Evolutionary conservation across 2,329 filamentous ascomycete species (phyloP).

Genomic region (Phialocephala sp.): DNA sequence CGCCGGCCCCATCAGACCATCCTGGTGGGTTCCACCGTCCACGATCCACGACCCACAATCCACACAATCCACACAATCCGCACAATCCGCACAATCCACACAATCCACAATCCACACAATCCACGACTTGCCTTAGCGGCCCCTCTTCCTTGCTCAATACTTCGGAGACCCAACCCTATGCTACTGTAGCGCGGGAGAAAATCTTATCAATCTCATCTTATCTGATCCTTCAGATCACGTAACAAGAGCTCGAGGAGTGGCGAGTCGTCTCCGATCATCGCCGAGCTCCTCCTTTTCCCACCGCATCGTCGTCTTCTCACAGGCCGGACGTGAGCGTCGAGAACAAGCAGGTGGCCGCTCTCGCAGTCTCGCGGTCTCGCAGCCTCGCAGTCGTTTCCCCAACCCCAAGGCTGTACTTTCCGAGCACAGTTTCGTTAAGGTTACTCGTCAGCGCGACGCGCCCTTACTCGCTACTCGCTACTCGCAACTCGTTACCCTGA

Average conservation of each 20-base stretch:
- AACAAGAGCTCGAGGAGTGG: neutral
- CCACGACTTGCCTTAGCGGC: neutral
- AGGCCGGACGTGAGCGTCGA: neutral
- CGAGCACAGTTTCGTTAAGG: too few relatives aligned
- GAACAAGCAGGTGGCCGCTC: neutral
- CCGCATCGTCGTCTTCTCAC: neutral
- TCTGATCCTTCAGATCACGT: constrained; percentile 11
- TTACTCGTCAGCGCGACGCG: neutral
- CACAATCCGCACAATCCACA: too few relatives aligned
- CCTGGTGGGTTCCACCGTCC: neutral
- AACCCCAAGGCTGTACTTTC: neutral
- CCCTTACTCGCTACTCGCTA: too few relatives aligned
- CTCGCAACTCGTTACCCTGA: too few relatives aligned
- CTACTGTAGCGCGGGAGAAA: constrained; percentile 1
- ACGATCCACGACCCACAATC: neutral
- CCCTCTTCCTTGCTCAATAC: constrained; percentile 2
- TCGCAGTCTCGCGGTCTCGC: too few relatives aligned
- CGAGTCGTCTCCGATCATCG: constrained; percentile 14
- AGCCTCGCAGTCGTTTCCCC: too few relatives aligned
- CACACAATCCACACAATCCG: too few relatives aligned
- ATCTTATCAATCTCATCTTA: constrained; percentile 8
- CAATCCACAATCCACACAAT: too few relatives aligned
- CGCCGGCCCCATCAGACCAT: neutral
- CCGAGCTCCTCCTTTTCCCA: neutral
- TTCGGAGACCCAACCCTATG: neutral